phyloP scores from a whole-genome alignment of 2,329 filamentous ascomycete genomes.

The Dichotomopilus funicola region DNA sequence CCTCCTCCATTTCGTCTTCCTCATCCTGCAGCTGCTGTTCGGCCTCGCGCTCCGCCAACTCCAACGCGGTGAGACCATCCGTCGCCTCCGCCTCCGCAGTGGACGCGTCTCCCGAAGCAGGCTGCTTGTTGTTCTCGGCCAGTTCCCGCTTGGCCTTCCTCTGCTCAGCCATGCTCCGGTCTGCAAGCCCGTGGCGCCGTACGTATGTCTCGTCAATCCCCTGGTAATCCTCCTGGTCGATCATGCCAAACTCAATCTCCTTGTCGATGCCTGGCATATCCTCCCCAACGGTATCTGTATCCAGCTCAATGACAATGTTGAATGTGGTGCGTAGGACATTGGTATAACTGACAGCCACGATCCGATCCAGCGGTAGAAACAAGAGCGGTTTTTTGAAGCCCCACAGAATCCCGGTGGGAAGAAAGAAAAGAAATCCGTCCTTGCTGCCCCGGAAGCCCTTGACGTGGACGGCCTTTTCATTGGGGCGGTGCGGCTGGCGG shows the following conservation, averaged over 20 bases:
- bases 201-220: slow-evolving; percentile 59
- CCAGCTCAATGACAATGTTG: slow-evolving; percentile 59
- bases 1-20: slow-evolving; percentile 59
- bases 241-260: slow-evolving; percentile 62
- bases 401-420: slow-evolving; percentile 61
- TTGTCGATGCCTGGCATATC: slow-evolving; percentile 35
- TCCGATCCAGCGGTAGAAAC: slow-evolving; percentile 55
- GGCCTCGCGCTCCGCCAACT: slow-evolving; percentile 43
- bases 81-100: slow-evolving; percentile 34
- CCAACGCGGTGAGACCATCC: slow-evolving; percentile 42
- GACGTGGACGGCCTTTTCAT: slow-evolving; percentile 59
- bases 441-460: slow-evolving; percentile 62
- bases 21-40: slow-evolving; percentile 52
- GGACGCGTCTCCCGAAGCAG: slow-evolving; percentile 27
- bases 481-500: slow-evolving; percentile 51
- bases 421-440: slow-evolving; percentile 62
- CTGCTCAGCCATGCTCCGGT: slow-evolving; percentile 63
- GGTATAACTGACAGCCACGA: slow-evolving; percentile 60
- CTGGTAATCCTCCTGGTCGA: slow-evolving; percentile 61
- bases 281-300: slow-evolving; percentile 34
- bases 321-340: slow-evolving; percentile 63
- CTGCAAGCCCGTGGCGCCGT: slow-evolving; percentile 53
- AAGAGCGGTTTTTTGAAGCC: slow-evolving; percentile 64
- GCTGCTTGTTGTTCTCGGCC: slow-evolving; percentile 50
- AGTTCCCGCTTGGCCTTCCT: slow-evolving; percentile 58